phyloP scores from a whole-genome alignment of 805 yeast genomes.

The Komagataella phaffii region DNA sequence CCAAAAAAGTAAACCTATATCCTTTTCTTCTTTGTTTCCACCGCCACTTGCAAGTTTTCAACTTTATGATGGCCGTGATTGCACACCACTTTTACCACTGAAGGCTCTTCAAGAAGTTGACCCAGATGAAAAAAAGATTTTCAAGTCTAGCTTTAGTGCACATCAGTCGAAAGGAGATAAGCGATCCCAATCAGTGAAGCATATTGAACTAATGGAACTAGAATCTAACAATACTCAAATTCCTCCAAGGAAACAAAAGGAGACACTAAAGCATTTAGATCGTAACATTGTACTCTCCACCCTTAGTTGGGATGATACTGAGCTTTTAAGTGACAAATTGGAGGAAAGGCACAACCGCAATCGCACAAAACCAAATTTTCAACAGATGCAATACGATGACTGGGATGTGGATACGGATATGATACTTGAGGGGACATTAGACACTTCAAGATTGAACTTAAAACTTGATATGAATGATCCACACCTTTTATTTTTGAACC shows the following conservation, averaged over 20 bases:
- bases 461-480: conserved; percentile 83
- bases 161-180: neutral
- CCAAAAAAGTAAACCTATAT: neutral
- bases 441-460: conserved; percentile 21
- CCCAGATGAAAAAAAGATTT: neutral
- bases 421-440: conserved; percentile 57
- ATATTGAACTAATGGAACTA: neutral
- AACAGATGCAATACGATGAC: conserved; percentile 17
- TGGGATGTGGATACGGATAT: conserved; percentile 48
- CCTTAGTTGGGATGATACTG: conserved; percentile 68
- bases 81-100: neutral
- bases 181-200: neutral
- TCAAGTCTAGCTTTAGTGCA: neutral
- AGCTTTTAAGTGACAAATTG: conserved; percentile 21
- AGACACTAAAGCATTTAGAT: conserved; percentile 14
- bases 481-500: conserved; percentile 51
- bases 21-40: neutral
- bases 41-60: neutral
- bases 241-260: neutral
- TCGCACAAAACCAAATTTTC: neutral
- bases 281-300: conserved; percentile 53
- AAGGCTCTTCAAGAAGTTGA: neutral
- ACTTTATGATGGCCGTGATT: neutral
- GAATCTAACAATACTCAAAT: neutral
- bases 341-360: neutral